Conservation (phyloP, 106 monocot species). For the Chionographis japonica region DNA sequence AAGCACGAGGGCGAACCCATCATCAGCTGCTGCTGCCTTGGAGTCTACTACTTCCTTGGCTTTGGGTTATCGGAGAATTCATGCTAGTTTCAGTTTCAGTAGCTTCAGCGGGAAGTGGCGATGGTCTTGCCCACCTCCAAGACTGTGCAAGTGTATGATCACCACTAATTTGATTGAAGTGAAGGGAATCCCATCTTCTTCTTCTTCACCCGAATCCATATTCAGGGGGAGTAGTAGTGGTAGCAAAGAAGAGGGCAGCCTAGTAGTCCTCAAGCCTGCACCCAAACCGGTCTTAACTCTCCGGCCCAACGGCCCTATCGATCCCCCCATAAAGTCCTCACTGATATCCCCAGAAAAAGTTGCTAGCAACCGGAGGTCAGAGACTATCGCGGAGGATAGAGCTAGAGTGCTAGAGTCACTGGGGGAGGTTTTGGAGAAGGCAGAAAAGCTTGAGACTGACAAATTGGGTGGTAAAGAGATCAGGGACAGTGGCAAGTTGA, state of each 20-base stretch:
- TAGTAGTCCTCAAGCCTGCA: slow-evolving; percentile 62
- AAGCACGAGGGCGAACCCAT: slow-evolving; percentile 37
- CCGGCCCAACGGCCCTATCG: slow-evolving; percentile 26
- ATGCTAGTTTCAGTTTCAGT: slow-evolving; percentile 46
- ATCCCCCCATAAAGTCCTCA: slow-evolving; percentile 13
- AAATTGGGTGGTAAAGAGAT: slow-evolving; percentile 23
- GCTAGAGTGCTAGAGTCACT: slow-evolving; percentile 75
- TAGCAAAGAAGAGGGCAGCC: slow-evolving; percentile 1
- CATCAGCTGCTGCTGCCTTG: slow-evolving; percentile 6
- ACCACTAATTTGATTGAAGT: slow-evolving; percentile 64
- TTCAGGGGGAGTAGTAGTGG: slow-evolving; percentile 25
- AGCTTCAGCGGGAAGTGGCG: slow-evolving; percentile 12
- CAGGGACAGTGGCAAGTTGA: slow-evolving; percentile 16
- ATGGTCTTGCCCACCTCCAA: slow-evolving; percentile 22
- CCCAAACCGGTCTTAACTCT: slow-evolving; percentile 56
- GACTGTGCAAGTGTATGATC: slow-evolving; percentile 59
- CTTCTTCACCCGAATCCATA: slow-evolving; percentile 38
- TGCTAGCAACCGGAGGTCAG: slow-evolving; percentile 13
- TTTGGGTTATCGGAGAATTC: slow-evolving; percentile 32
- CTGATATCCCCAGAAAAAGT: slow-evolving; percentile 12
- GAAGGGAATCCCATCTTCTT: slow-evolving; percentile 32
- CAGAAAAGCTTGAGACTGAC: slow-evolving; percentile 67
- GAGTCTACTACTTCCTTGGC: slow-evolving; percentile 24
- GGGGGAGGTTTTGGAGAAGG: slow-evolving; percentile 86
- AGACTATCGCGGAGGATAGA: slow-evolving; percentile 29